A percentile compares a stretch with the other conserved stretches of the same genome.
Evolutionary conservation across 2,329 filamentous ascomycete species (phyloP).

Genomic region (Fonsecaea erecta): DNA sequence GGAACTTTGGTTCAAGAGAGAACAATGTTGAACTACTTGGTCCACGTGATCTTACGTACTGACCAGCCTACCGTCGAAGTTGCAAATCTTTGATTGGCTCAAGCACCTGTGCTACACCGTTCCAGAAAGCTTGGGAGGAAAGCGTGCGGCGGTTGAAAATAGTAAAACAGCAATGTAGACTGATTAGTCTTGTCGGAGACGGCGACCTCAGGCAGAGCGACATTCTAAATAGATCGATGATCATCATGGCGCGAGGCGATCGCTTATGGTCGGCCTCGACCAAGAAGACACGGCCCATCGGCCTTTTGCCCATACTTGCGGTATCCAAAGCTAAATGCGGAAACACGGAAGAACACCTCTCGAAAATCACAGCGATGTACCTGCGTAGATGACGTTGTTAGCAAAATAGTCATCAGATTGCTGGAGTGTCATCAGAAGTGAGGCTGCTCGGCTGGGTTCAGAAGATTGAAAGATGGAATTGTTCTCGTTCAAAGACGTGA

Average conservation of each 20-base stretch:
- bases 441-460: constrained; percentile 3
- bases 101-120: background rate
- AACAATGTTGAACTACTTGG: background rate
- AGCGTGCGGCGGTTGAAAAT: background rate
- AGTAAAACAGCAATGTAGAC: background rate
- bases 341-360: constrained; percentile 8
- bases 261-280: background rate
- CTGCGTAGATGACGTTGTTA: constrained; percentile 21
- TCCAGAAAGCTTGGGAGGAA: background rate
- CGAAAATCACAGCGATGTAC: constrained; percentile 6
- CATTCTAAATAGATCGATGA: background rate
- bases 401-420: background rate
- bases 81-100: background rate
- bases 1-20: background rate
- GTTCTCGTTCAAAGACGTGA: constrained; percentile 49
- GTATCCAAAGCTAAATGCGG: background rate
- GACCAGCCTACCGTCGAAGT: background rate
- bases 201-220: background rate
- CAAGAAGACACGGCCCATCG: constrained; percentile 2
- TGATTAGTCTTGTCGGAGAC: background rate
- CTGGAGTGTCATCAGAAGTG: background rate
- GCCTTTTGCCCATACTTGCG: background rate
- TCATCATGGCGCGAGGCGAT: background rate
- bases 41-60: background rate
- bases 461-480: constrained; percentile 34